Conservation (phyloP, 78 protist species). For the Dictyostelium brefeldianum region DNA sequence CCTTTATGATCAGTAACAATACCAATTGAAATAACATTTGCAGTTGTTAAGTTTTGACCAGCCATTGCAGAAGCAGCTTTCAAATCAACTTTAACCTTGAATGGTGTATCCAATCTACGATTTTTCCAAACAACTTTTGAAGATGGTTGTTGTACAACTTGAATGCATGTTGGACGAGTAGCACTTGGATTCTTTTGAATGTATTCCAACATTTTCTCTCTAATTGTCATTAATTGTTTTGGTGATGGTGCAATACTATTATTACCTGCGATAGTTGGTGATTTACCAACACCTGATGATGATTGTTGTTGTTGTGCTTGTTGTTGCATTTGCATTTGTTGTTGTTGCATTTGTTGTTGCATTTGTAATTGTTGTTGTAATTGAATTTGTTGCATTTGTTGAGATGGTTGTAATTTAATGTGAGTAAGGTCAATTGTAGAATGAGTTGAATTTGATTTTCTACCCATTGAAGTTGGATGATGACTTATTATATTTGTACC, state of each 20-base stretch:
- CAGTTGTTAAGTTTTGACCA: neutral
- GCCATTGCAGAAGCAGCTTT: constrained; percentile 58
- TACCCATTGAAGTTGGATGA: neutral
- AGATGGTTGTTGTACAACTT: constrained; percentile 68
- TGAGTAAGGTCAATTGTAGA: constrained; percentile 29
- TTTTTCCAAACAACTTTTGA: constrained; percentile 75
- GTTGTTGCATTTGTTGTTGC: constrained; percentile 19
- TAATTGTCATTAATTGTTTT: constrained; percentile 72
- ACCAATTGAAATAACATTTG: constrained; percentile 47
- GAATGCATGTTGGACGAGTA: constrained; percentile 55
- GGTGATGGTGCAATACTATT: constrained; percentile 70
- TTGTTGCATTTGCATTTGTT: neutral
- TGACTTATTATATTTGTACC: neutral
- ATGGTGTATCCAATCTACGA: constrained; percentile 71
- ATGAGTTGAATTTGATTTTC: neutral
- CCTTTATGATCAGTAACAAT: constrained; percentile 79
- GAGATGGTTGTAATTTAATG: constrained; percentile 3
- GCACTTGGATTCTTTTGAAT: constrained; percentile 67
- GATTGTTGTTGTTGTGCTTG: neutral
- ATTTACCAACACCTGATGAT: neutral
- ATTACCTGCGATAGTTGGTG: constrained; percentile 9
- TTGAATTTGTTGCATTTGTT: neutral
- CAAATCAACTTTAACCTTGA: constrained; percentile 50
- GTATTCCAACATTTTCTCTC: constrained; percentile 73
- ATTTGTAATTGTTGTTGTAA: neutral